Conservation (phyloP, 2,329 filamentous ascomycete genomes). For the Magnaporthiopsis incrustans region DNA sequence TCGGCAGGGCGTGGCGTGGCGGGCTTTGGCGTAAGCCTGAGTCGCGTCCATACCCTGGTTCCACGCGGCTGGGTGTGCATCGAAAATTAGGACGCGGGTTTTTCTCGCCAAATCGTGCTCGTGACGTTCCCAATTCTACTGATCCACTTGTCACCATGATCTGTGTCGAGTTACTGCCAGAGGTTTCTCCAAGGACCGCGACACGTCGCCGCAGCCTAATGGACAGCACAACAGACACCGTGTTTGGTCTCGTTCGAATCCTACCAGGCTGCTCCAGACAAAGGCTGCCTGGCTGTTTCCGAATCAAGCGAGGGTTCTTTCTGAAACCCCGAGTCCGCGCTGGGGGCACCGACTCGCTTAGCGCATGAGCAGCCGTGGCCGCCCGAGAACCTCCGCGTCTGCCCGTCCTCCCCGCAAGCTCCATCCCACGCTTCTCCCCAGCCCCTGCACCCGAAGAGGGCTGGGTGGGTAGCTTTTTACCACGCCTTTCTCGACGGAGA, state of each 20-base stretch:
- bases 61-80: not conserved
- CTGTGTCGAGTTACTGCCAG: not conserved
- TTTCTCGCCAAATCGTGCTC: not conserved
- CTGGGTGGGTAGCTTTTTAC: not conserved
- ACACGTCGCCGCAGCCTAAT: not conserved
- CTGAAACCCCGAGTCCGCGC: not conserved
- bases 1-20: not conserved
- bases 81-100: not conserved
- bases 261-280: not conserved
- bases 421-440: not conserved
- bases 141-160: not conserved
- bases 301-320: not conserved
- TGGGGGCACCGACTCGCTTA: not conserved
- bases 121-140: not conserved
- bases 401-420: not conserved
- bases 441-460: not conserved
- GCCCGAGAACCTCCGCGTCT: not conserved
- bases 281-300: not conserved
- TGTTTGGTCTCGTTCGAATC: not conserved
- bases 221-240: no score
- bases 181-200: not conserved
- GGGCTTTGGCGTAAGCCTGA: not conserved
- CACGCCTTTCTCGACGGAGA: no score
- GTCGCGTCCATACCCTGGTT: not conserved
- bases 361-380: not conserved